Evolutionary conservation across 106 monocot species (phyloP).

Genomic region (Dactylorhiza incarnata): DNA sequence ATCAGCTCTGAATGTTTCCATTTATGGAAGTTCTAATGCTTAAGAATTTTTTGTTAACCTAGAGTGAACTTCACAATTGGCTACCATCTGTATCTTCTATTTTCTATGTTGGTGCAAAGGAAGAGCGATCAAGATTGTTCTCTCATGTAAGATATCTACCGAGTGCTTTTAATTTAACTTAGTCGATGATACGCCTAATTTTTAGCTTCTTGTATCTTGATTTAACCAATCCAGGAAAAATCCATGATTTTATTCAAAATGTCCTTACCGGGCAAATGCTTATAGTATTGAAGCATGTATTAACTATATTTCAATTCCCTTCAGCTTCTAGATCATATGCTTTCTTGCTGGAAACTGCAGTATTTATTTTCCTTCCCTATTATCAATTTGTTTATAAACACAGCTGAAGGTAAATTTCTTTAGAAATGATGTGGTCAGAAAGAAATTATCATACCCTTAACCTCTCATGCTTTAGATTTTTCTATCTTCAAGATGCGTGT

Average conservation of each 20-base stretch:
- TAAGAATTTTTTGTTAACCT: conserved; percentile 17
- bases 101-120: conserved; percentile 93
- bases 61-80: conserved; percentile 95
- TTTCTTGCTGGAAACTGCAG: neutral
- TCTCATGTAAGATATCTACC: conserved; percentile 51
- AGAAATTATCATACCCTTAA: neutral
- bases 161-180: neutral
- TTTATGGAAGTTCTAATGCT: conserved; percentile 9
- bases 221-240: neutral
- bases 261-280: neutral
- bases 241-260: neutral
- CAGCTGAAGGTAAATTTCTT: neutral
- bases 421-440: neutral
- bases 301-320: neutral
- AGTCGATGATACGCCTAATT: neutral
- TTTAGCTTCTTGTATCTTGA: neutral
- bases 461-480: neutral
- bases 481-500: no score
- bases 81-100: conserved; percentile 84
- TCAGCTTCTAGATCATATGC: neutral
- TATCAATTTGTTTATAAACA: neutral
- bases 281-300: neutral
- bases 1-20: conserved; percentile 1
- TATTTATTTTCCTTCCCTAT: neutral
- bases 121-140: conserved; percentile 75